These are phyloP conservation scores for Trichosporon sp. DNA, from an alignment of 1,284 basidiomycete genomes.

Conservation along the genomic window DNA sequence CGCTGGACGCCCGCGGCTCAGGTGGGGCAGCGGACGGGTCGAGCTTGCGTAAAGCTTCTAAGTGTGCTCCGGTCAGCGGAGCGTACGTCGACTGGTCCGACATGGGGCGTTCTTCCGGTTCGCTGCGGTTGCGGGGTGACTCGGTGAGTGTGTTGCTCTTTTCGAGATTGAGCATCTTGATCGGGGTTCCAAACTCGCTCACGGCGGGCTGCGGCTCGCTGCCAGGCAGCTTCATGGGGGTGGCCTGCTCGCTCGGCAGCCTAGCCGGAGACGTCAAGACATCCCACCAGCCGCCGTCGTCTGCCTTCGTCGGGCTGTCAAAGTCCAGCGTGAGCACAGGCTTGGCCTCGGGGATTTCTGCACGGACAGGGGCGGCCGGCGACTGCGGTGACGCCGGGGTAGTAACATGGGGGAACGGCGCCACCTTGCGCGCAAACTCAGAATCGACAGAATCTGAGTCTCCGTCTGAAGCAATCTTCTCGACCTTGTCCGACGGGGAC, in stretches of 20 bases:
- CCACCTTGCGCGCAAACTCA: constrained; percentile 6
- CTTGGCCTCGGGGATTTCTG: too few species aligned
- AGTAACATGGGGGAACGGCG: background rate
- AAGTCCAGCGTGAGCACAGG: background rate
- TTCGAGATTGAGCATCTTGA: background rate
- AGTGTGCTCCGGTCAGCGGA: background rate
- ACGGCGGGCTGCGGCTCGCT: background rate
- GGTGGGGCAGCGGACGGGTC: background rate
- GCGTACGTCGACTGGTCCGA: background rate
- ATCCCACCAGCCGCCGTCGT: constrained; percentile 18
- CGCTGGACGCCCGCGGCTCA: background rate
- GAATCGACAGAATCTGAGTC: constrained; percentile 16
- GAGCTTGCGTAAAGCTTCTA: constrained; percentile 1
- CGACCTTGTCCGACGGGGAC: background rate
- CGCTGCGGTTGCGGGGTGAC: background rate
- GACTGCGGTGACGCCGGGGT: background rate
- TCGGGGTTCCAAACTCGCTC: background rate
- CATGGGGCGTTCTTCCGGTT: background rate
- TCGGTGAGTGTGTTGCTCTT: background rate
- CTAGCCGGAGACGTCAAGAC: constrained; percentile 7
- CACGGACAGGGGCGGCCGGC: background rate
- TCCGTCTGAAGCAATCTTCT: constrained; percentile 11
- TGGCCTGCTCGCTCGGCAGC: background rate
- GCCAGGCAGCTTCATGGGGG: background rate
- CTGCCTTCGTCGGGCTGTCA: background rate